phyloP scores from a whole-genome alignment of 306 rosid genomes.

The Glycine latifolia region DNA sequence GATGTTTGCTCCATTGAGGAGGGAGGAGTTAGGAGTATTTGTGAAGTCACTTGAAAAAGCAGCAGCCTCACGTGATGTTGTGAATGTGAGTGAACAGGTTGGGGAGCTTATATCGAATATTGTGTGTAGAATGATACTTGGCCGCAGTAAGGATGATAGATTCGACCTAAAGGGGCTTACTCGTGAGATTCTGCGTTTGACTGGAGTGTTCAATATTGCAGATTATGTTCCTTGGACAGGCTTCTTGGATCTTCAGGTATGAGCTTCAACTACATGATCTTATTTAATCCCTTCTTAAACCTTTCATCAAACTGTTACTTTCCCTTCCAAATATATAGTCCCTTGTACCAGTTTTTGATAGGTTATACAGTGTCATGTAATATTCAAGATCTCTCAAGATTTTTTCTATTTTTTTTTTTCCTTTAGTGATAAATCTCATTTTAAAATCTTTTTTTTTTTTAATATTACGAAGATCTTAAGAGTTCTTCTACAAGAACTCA shows the following conservation, averaged over 20 bases:
- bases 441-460: too few species aligned
- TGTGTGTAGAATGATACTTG: conserved; percentile 20
- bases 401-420: too few species aligned
- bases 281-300: too few species aligned
- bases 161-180: conserved; percentile 31
- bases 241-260: conserved; percentile 44
- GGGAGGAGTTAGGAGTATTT: neutral
- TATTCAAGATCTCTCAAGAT: too few species aligned
- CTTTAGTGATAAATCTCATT: too few species aligned
- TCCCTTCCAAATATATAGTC: neutral
- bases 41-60: conserved; percentile 14
- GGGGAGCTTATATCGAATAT: neutral
- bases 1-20: conserved; percentile 42
- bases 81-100: conserved; percentile 24
- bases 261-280: neutral
- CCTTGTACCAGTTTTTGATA: too few species aligned
- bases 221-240: conserved; percentile 43
- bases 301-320: neutral
- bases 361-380: too few species aligned
- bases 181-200: neutral
- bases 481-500: too few species aligned
- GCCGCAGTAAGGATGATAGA: neutral
- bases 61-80: neutral
- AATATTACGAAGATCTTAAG: too few species aligned
- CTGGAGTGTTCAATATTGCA: conserved; percentile 16